Evolutionary conservation across 73 alveolate species (phyloP), one percentile per base, ranked within the genome.

Genomic region (Paramecium primaurelia): DNA sequence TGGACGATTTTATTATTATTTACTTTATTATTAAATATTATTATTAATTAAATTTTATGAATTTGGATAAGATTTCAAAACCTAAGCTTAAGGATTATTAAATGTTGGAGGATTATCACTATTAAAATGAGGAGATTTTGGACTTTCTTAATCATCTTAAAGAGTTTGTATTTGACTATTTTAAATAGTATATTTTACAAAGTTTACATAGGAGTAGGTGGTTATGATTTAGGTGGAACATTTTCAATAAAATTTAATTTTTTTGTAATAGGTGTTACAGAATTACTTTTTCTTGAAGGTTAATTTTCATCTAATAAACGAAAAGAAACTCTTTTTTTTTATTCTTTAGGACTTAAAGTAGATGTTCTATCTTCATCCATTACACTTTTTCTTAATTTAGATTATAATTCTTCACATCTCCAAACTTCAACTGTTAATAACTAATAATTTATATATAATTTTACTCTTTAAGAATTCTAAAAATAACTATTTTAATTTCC

Each of bases 361-460:
- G 91, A 40, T 0, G 30, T 38, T 45, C 51, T 42, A 44, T 80
- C 91, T 18, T 80, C 91, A 9, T 80, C 91, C 9, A 26, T 45
- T 6, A 80, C 91, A 45, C 77, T 80, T 14, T 80, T 80, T 25
- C 91, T 40, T 18, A 80, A 36, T 26, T 80, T 80, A 4, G 91
- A 80, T 80, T 80, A 22, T 12, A 80, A 28, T 47, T 80, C 91
- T 47, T 45, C 91, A 80, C 91, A 80, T 25, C 58, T 80, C 91
- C 91, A 80, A 7, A 80, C 58, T 47, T 80, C 91, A 40, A 26
- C 54, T 7, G 91, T 80, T 12, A 80, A 20, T 18, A 80, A n/a
- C 91, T 80, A 47, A 38, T 25, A 20, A 25, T 14, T 22, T 5
- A 22, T 75, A n/a, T 37, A 20, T 6, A 18, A 6, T 6, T 20